A percentile compares a stretch with the other conserved stretches of the same genome.
Evolutionary conservation across 805 yeast genomes (phyloP).

Genomic region (Saccharomycopsis capsularis): DNA sequence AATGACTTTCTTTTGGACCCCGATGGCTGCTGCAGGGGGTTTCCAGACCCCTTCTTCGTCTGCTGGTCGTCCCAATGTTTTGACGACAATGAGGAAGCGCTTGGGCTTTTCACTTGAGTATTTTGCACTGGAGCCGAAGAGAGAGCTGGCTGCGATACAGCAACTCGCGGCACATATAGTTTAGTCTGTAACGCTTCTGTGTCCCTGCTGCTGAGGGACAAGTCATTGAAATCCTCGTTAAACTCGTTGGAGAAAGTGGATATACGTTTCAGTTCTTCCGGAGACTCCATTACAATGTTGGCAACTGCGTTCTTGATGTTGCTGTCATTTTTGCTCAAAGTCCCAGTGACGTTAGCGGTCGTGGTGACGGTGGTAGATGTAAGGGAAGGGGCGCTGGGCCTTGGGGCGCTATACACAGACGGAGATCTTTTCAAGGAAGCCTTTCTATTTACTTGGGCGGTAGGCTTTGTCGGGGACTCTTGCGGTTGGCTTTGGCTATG

Average conservation of each 20-base stretch:
- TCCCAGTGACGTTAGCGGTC: constrained; percentile 11
- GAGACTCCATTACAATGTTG: background rate
- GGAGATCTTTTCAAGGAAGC: constrained; percentile 3
- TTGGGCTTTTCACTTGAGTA: too few species aligned
- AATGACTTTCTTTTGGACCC: constrained; percentile 14
- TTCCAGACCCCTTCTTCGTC: too few species aligned
- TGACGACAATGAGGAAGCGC: too few species aligned
- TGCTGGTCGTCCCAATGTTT: too few species aligned
- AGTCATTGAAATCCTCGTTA: constrained; percentile 10
- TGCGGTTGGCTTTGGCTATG: too few species aligned
- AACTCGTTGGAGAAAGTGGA: constrained; percentile 4
- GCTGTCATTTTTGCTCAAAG: constrained; percentile 6
- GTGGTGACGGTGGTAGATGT: constrained; percentile 9
- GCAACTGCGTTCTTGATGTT: constrained; percentile 1
- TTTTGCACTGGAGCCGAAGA: too few species aligned
- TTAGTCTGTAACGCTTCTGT: too few species aligned
- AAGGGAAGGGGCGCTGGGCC: background rate
- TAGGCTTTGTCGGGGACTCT: background rate
- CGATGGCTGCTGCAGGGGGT: too few species aligned
- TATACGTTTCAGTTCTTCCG: background rate
- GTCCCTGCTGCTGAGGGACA: background rate
- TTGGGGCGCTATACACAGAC: constrained; percentile 5
- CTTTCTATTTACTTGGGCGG: background rate
- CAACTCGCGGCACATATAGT: too few species aligned
- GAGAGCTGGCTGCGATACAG: too few species aligned